Percentiles rank a stretch among this genome's conserved stretches.
These are phyloP conservation scores for Isatis lusitanica DNA, from an alignment of 441 rosid species.

Conservation along the genomic window DNA sequence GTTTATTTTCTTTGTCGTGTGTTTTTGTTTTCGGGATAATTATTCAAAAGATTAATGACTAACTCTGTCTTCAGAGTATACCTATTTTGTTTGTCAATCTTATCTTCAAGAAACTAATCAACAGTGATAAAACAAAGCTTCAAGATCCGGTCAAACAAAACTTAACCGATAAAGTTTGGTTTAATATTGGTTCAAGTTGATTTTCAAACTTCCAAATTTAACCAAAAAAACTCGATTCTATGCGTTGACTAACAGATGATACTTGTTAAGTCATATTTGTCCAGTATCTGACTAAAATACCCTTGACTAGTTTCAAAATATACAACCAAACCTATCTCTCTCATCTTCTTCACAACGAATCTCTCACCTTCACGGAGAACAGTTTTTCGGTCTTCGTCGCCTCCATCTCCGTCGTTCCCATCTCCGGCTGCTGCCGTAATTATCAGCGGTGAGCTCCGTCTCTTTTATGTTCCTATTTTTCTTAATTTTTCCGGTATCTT, in stretches of 20 bases:
- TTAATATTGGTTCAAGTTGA: not conserved
- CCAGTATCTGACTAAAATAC: not conserved
- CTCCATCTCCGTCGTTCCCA: not conserved
- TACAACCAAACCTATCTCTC: conserved; percentile 11
- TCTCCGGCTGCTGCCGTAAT: not conserved
- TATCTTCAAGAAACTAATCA: too few species aligned
- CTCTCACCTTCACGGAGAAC: not conserved
- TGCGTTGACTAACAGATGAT: not conserved
- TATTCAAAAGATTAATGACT: not conserved
- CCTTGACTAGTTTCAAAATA: conserved; percentile 11
- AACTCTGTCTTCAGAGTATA: too few species aligned
- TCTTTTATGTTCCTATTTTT: not conserved
- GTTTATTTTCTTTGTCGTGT: conserved; percentile 12
- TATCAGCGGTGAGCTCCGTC: conserved; percentile 1
- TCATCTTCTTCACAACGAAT: not conserved
- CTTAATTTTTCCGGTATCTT: not conserved
- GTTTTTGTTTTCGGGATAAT: not conserved
- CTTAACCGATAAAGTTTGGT: not conserved
- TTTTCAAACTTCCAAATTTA: not conserved
- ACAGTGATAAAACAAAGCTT: too few species aligned
- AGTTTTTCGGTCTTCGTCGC: not conserved
- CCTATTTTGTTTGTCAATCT: not conserved
- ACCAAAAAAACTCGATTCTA: not conserved
- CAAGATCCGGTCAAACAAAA: not conserved
- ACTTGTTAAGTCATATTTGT: not conserved